Evolutionary conservation across 768 basidiomycete genomes (phyloP).

Genomic region (Macrolepiota dolichaula): DNA sequence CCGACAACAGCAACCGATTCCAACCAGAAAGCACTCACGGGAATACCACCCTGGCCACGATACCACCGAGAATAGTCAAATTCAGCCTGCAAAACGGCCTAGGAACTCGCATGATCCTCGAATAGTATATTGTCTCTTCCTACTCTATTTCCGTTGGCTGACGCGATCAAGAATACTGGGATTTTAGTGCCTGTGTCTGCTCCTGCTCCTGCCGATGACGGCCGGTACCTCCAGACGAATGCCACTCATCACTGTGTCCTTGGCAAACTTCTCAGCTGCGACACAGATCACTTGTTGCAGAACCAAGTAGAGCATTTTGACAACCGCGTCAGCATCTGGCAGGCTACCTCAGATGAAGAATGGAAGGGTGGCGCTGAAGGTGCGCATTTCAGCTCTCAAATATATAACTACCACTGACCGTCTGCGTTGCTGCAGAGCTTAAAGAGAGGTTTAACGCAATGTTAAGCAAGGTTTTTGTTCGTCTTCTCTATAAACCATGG

Average conservation of each 20-base stretch:
- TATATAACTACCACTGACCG: neutral
- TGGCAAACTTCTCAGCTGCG: neutral
- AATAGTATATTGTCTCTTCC: neutral
- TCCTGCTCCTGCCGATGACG: neutral
- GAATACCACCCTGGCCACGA: neutral
- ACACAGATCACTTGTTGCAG: neutral
- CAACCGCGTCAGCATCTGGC: constrained; percentile 6
- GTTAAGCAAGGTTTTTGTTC: neutral
- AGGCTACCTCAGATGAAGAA: constrained; percentile 6
- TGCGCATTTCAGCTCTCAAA: neutral
- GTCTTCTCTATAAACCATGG: neutral
- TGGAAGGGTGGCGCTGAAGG: constrained; percentile 8
- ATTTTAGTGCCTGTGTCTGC: neutral
- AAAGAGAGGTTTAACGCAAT: neutral
- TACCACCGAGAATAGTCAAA: neutral
- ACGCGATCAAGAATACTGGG: neutral
- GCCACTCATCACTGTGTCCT: neutral
- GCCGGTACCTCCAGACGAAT: neutral
- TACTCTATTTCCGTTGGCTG: neutral
- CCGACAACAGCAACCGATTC: neutral
- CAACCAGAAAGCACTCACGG: neutral
- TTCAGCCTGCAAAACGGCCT: constrained; percentile 1
- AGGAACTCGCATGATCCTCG: neutral
- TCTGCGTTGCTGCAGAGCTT: neutral
- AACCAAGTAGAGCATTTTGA: constrained; percentile 2